Evolutionary conservation across 305 asterid species (phyloP).

Genomic region (Solanum aculeatissimum): DNA sequence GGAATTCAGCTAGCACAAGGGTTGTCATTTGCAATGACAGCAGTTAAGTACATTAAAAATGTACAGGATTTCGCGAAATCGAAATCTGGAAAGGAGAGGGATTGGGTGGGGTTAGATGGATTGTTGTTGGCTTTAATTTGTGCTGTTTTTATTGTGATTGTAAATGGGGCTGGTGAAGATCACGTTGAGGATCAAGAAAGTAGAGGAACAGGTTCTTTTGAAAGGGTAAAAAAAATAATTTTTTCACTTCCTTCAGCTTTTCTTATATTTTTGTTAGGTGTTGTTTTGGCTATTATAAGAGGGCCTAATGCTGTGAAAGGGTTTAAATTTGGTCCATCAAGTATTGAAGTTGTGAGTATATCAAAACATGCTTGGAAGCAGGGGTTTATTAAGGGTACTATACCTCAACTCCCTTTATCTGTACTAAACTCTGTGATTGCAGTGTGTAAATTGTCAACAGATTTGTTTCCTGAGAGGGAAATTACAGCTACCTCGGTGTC

Average conservation of each 20-base stretch:
- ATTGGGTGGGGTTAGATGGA: constrained; percentile 69
- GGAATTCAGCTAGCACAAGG: constrained; percentile 86
- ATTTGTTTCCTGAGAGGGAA: constrained; percentile 60
- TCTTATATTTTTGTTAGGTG: constrained; percentile 46
- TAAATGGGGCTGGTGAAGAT: constrained; percentile 48
- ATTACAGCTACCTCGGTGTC: constrained; percentile 60
- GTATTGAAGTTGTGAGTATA: constrained; percentile 25
- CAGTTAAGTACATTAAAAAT: constrained; percentile 46
- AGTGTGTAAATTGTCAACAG: constrained; percentile 60
- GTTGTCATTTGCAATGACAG: constrained; percentile 57
- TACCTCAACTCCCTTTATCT: constrained; percentile 74
- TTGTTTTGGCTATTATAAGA: constrained; percentile 41
- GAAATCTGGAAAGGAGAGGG: constrained; percentile 36
- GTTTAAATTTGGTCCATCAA: constrained; percentile 56
- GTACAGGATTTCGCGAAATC: constrained; percentile 45
- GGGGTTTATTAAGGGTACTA: constrained; percentile 70
- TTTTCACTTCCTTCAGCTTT: constrained; percentile 58
- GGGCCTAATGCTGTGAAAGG: constrained; percentile 46
- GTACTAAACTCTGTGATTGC: constrained; percentile 72
- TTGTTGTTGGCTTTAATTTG: constrained; percentile 44
- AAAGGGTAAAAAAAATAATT: constrained; percentile 11
- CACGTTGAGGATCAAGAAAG: constrained; percentile 1
- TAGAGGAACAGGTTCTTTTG: background rate
- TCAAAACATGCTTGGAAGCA: constrained; percentile 56
- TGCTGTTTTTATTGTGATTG: constrained; percentile 48